phyloP scores from a whole-genome alignment of 768 basidiomycete genomes.

The Pulveroboletus sp. region DNA sequence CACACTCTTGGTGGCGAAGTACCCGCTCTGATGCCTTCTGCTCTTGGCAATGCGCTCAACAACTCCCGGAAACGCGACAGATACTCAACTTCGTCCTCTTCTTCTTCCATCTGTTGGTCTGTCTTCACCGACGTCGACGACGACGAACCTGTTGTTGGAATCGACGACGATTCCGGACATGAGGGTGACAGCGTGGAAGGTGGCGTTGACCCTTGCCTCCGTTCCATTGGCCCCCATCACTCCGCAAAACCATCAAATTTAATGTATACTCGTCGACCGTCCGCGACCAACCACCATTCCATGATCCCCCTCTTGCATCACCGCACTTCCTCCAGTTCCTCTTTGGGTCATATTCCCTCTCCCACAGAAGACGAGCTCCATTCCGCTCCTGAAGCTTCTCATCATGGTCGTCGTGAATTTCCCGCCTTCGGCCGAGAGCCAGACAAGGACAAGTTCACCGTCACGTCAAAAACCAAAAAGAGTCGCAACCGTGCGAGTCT shows the following conservation, averaged over 20 bases:
- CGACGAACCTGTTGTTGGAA: slow-evolving; percentile 34
- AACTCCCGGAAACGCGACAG: slow-evolving; percentile 44
- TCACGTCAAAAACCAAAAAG: slow-evolving; percentile 43
- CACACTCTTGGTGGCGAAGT: slow-evolving; percentile 57
- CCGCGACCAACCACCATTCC: slow-evolving; percentile 66
- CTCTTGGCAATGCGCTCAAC: slow-evolving; percentile 54
- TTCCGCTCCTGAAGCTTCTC: slow-evolving; percentile 36
- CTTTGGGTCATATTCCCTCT: slow-evolving; percentile 30
- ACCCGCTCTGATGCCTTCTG: slow-evolving; percentile 59
- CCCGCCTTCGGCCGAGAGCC: slow-evolving; percentile 26
- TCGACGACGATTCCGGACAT: slow-evolving; percentile 32
- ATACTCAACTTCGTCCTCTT: slow-evolving; percentile 60
- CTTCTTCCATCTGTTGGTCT: slow-evolving; percentile 69
- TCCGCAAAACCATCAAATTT: slow-evolving; percentile 43
- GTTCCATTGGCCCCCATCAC: slow-evolving; percentile 38
- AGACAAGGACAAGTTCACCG: slow-evolving; percentile 26
- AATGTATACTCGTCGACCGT: slow-evolving; percentile 67
- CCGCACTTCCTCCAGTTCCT: slow-evolving; percentile 45
- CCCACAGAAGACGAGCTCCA: slow-evolving; percentile 43
- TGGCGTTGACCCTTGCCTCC: slow-evolving; percentile 40
- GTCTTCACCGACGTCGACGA: slow-evolving; percentile 64
- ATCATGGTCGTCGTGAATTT: slow-evolving; percentile 29
- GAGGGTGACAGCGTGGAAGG: slow-evolving; percentile 33
- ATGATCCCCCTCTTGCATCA: slow-evolving; percentile 56
- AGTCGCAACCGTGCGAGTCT: slow-evolving; percentile 69